These are phyloP conservation scores for Pharus latifolius DNA, from an alignment of 176 grass and related monocot species.

Conservation along the genomic window DNA sequence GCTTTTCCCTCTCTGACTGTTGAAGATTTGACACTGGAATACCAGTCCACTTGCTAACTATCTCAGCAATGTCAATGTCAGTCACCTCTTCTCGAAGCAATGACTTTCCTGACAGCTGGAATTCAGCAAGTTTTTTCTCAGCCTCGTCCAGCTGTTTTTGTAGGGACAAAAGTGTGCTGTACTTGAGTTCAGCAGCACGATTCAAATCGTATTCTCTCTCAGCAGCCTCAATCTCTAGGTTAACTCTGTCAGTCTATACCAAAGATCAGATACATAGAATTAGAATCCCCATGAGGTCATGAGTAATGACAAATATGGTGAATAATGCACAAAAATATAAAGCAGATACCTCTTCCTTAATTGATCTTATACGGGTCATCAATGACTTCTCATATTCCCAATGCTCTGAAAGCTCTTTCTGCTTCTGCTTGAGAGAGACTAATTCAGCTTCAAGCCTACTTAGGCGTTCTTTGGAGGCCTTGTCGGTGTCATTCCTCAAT, in stretches of 20 bases:
- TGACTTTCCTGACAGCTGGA: conserved; percentile 76
- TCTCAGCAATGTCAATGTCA: conserved; percentile 79
- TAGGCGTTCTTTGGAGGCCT: conserved; percentile 80
- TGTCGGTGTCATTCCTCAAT: conserved; percentile 82
- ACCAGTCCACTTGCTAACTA: conserved; percentile 95
- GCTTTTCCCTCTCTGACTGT: conserved; percentile 87
- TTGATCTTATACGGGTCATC: conserved; percentile 72
- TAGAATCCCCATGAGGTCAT: neutral
- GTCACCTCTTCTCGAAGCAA: conserved; percentile 89
- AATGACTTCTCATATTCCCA: conserved; percentile 93
- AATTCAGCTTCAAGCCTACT: conserved; percentile 82
- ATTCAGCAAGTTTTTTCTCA: conserved; percentile 75
- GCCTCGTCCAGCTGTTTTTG: conserved; percentile 81
- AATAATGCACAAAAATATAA: conserved; percentile 10
- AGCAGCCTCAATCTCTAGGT: conserved; percentile 91
- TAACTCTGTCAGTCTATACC: conserved; percentile 80
- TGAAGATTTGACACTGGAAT: conserved; percentile 94
- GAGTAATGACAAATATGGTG: neutral
- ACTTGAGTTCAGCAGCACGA: conserved; percentile 93
- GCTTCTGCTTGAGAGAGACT: conserved; percentile 74
- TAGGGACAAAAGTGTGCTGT: conserved; percentile 65
- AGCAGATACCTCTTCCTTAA: conserved; percentile 78
- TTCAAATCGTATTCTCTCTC: conserved; percentile 82
- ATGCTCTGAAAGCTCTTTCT: conserved; percentile 61
- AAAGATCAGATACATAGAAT: conserved; percentile 12